These are phyloP conservation scores for Russula compacta DNA, from an alignment of 768 basidiomycete genomes.

Conservation along the genomic window DNA sequence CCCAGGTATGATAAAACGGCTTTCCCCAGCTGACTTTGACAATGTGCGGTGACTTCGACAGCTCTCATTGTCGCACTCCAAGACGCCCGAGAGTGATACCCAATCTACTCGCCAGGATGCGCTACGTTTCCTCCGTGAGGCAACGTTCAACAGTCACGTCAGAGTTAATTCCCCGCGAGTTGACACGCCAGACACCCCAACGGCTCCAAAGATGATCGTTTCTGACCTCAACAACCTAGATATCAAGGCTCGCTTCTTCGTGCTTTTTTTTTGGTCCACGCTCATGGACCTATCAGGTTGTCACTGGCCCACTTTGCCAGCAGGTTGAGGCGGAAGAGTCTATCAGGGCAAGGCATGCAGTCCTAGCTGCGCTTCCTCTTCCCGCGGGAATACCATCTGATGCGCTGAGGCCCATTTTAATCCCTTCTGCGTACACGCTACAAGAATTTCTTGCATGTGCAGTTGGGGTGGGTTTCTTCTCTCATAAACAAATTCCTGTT, in stretches of 20 bases:
- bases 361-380: slow-evolving; percentile 52
- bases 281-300: slow-evolving; percentile 1
- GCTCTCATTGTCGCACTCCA: neutral
- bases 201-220: slow-evolving; percentile 11
- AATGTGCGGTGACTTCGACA: neutral
- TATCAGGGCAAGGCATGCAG: slow-evolving; percentile 44
- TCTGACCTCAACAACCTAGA: slow-evolving; percentile 18
- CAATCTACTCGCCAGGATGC: slow-evolving; percentile 19
- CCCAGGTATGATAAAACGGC: neutral
- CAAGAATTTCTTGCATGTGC: slow-evolving; percentile 59
- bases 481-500: neutral
- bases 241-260: slow-evolving; percentile 2
- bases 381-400: slow-evolving; percentile 57
- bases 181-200: neutral
- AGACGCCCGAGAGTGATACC: slow-evolving; percentile 14
- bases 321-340: slow-evolving; percentile 22
- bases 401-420: slow-evolving; percentile 56
- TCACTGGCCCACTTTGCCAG: neutral
- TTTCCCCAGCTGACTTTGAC: neutral
- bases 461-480: slow-evolving; percentile 40
- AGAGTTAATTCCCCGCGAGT: slow-evolving; percentile 9
- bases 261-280: neutral
- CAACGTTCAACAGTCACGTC: slow-evolving; percentile 16
- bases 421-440: slow-evolving; percentile 54
- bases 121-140: slow-evolving; percentile 18